These are phyloP conservation scores for Mycena vulgaris DNA, from an alignment of 768 basidiomycete genomes.

Conservation along the genomic window DNA sequence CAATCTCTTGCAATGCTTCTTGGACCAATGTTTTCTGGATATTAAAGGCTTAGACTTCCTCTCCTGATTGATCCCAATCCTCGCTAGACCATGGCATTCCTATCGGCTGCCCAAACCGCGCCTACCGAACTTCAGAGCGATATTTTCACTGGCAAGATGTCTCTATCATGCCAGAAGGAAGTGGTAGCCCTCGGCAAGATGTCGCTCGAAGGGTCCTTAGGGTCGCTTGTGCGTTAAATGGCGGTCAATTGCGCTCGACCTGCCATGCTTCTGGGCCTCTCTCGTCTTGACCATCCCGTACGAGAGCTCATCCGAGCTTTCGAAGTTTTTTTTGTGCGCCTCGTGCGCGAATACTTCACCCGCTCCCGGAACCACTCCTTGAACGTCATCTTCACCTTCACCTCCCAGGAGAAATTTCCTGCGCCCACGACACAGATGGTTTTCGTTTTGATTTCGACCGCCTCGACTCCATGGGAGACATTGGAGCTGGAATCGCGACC, in stretches of 20 bases:
- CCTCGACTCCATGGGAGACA: neutral
- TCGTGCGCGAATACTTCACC: neutral
- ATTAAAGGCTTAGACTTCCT: neutral
- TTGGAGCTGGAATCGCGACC: neutral
- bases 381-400: slow-evolving; percentile 27
- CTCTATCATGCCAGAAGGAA: neutral
- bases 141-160: neutral
- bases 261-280: neutral
- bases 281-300: neutral
- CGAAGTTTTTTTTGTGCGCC: neutral
- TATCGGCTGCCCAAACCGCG: neutral
- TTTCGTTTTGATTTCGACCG: neutral
- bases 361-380: neutral
- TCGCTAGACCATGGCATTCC: neutral
- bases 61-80: neutral
- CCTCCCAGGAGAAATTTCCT: neutral
- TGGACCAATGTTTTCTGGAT: too few species aligned
- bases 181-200: neutral
- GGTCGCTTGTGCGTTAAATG: neutral
- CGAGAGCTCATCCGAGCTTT: neutral
- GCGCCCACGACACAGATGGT: neutral
- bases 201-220: neutral
- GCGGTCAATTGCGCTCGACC: neutral
- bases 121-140: neutral
- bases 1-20: too few species aligned